Percentiles rank a stretch among this genome's conserved stretches.
Evolutionary conservation across 176 grass and related monocot species (phyloP).

Genomic region (Ampelocalamus luodianensis): DNA sequence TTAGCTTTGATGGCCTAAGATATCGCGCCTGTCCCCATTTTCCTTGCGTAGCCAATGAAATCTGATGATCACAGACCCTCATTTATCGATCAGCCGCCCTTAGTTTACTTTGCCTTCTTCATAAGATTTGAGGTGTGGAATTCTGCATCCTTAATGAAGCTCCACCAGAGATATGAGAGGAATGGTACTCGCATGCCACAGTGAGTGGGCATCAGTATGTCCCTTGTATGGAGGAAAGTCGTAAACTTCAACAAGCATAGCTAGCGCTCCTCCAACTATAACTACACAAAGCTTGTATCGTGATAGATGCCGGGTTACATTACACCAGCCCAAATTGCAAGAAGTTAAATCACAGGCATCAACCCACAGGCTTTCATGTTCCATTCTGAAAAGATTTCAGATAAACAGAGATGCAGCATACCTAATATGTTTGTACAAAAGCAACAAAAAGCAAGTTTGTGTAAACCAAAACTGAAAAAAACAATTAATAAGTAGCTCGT

Average conservation of each 20-base stretch:
- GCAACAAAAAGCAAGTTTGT: too few species aligned
- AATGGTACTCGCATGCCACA: conserved; percentile 41
- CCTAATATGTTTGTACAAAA: neutral
- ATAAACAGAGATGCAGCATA: conserved; percentile 1
- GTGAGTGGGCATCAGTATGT: conserved; percentile 73
- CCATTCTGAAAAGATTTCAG: conserved; percentile 65
- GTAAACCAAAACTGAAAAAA: neutral
- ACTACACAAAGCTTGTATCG: conserved; percentile 71
- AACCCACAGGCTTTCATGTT: conserved; percentile 92
- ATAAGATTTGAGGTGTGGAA: conserved; percentile 33
- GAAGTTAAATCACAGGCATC: conserved; percentile 35
- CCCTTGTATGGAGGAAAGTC: conserved; percentile 81
- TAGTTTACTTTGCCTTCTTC: conserved; percentile 16
- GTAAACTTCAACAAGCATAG: conserved; percentile 77
- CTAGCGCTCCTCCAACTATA: conserved; percentile 64
- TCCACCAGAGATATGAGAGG: conserved; percentile 41
- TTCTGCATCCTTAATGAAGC: conserved; percentile 35
- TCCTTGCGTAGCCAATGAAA: too few species aligned
- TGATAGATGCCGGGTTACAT: conserved; percentile 56
- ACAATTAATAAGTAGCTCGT: neutral
- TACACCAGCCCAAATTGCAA: conserved; percentile 61
- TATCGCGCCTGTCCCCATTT: too few species aligned
- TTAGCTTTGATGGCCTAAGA: too few species aligned
- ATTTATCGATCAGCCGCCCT: neutral
- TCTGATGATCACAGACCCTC: too few species aligned